These are phyloP conservation scores for Rosa rugosa DNA, from an alignment of 306 rosid genomes.

Conservation along the genomic window DNA sequence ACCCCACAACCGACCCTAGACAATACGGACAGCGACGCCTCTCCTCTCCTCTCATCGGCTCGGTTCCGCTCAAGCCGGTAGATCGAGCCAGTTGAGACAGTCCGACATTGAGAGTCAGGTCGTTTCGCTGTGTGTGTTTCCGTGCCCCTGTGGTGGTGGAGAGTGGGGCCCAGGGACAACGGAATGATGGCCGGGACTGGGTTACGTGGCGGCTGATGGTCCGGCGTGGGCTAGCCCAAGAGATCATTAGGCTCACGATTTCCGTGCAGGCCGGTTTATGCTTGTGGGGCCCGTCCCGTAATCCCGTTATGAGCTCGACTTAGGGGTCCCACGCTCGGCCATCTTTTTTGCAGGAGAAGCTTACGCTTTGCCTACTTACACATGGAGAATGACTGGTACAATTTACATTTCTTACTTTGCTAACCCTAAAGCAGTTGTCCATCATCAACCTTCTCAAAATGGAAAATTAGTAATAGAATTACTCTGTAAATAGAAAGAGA, in stretches of 20 bases:
- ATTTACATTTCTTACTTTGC: neutral
- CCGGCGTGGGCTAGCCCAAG: conserved; percentile 62
- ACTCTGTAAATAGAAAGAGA: too few relatives aligned
- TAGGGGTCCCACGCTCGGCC: conserved; percentile 4
- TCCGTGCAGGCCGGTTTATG: conserved; percentile 36
- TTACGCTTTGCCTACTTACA: neutral
- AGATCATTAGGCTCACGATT: conserved; percentile 48
- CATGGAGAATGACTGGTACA: neutral
- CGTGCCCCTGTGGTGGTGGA: conserved; percentile 38
- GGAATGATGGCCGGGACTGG: conserved; percentile 26
- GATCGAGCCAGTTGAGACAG: conserved; percentile 1
- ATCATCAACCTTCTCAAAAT: neutral
- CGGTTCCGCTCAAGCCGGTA: conserved; percentile 9
- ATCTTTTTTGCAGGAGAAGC: conserved; percentile 18
- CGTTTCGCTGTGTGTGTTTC: conserved; percentile 4
- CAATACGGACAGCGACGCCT: conserved; percentile 65
- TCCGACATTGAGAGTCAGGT: neutral
- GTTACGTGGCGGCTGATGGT: conserved; percentile 58
- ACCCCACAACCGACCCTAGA: conserved; percentile 62
- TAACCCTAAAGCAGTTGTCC: neutral
- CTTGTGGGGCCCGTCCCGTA: conserved; percentile 42
- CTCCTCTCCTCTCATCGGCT: conserved; percentile 75
- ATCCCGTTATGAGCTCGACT: conserved; percentile 8
- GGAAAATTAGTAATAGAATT: neutral
- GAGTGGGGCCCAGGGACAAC: conserved; percentile 34